These are phyloP conservation scores for Protomyces macrosporus DNA, from an alignment of 1,139 yeast genomes.

Conservation along the genomic window DNA sequence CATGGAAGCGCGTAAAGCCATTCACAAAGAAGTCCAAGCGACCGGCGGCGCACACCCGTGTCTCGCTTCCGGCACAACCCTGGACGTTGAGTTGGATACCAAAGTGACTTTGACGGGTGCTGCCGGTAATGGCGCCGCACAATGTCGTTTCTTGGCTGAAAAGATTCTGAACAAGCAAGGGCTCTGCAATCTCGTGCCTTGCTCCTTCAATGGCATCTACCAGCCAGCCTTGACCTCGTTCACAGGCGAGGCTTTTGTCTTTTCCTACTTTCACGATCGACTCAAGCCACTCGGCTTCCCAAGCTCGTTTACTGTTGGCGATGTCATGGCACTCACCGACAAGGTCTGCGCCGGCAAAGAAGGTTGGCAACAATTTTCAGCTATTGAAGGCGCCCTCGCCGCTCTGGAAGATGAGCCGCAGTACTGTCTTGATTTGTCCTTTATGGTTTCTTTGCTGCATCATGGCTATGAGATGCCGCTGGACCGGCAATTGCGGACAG, in stretches of 20 bases:
- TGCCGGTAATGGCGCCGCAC: conserved; percentile 55
- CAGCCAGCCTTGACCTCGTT: conserved; percentile 88
- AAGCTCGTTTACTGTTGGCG: conserved; percentile 73
- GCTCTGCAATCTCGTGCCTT: conserved; percentile 67
- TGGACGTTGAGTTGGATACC: conserved; percentile 38
- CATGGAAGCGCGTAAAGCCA: conserved; percentile 84
- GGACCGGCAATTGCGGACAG: conserved; percentile 82
- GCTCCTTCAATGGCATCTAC: conserved; percentile 94
- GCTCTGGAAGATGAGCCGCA: conserved; percentile 72
- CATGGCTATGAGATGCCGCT: conserved; percentile 94
- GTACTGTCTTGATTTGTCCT: conserved; percentile 89
- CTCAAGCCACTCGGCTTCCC: conserved; percentile 95
- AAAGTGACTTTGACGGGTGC: conserved; percentile 74
- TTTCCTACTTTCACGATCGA: conserved; percentile 91
- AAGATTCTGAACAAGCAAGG: conserved; percentile 73
- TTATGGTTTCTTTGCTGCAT: conserved; percentile 82
- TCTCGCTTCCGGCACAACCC: conserved; percentile 65
- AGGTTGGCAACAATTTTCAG: conserved; percentile 59
- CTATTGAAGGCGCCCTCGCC: conserved; percentile 56
- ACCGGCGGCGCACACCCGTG: conserved; percentile 64
- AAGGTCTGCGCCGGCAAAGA: conserved; percentile 78
- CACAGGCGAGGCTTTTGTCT: conserved; percentile 71
- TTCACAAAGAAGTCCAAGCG: conserved; percentile 58
- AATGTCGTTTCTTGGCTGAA: conserved; percentile 83
- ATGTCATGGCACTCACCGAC: conserved; percentile 72